phyloP scores from a whole-genome alignment of 306 rosid species.

The Oxytropis ochrocephala region DNA sequence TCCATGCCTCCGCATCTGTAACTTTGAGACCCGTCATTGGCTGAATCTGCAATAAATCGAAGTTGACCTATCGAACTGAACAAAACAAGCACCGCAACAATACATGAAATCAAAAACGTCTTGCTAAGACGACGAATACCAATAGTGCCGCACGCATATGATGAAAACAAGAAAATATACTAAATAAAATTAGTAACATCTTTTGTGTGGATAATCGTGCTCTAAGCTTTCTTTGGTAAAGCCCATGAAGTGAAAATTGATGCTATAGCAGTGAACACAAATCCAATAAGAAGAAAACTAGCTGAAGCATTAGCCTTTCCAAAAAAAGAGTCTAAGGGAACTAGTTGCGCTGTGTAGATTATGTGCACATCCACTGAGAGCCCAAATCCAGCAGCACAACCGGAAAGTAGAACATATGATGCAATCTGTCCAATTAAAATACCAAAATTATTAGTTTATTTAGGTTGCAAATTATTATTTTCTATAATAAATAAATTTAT shows the following conservation, averaged over 20 bases:
- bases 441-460: neutral
- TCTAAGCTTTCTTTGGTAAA: conserved; percentile 23
- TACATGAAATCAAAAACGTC: too few species aligned
- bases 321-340: conserved; percentile 16
- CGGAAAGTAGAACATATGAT: conserved; percentile 46
- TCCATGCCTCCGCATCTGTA: too few species aligned
- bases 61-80: too few species aligned
- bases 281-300: conserved; percentile 42
- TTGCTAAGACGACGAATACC: too few species aligned
- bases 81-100: too few species aligned
- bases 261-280: conserved; percentile 35
- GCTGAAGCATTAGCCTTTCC: conserved; percentile 41
- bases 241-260: conserved; percentile 44
- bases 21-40: too few species aligned
- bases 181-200: neutral
- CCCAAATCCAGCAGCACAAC: conserved; percentile 60
- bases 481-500: too few species aligned
- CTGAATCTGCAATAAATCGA: too few species aligned
- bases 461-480: neutral
- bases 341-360: fast-evolving
- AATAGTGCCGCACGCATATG: too few species aligned
- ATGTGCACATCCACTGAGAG: conserved; percentile 25
- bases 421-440: conserved; percentile 27
- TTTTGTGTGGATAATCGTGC: neutral
- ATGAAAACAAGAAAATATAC: too few species aligned